Base-by-base conservation (phyloP, 1,139 yeast species). In the Lodderomyces theae region DNA sequence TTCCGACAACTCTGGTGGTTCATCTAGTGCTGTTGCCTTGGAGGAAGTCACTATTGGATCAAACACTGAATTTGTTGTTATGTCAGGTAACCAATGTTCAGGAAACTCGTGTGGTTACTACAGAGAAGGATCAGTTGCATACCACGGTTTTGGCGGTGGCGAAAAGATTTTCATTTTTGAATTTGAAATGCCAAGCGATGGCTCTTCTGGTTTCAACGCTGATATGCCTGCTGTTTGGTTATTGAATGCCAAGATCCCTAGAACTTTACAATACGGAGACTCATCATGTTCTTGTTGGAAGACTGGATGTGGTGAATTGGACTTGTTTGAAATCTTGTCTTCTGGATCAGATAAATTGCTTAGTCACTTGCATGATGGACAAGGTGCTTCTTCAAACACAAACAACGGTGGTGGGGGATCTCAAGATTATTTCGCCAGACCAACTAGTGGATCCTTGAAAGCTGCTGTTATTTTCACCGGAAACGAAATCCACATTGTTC, bases 311-410 rank as follows among this genome's bases (percentile, higher is more conserved):
- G 92, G 94, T 64, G 92, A 85, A 65, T 81, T 80, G 60, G 94
- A 85, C 66, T 78, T 84, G 57, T 84, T 84, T 58, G 94, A 84
- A 69, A 78, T 87, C 53, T 76, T 87, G 59, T 61, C 69, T 32
- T 55, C 86, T 26, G 96, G 96, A 51, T 81, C 87, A 49, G 66
- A 72, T 58, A 80, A 81, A 59, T 72, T 90, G 63, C 84, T 86
- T 56, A 71, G 87, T 47, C 95, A 90, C 60, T 69, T 92, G 56
- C 98, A 92, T 70, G 80, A 79, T 58, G 88, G 87, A 57, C 96
- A 89, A 74, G 95, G 94, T 56, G 61, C 71, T 49, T 21, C 52
- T 64, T 47, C 80, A 80, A 51, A 52, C 72, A 48, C 66, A 35
- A 52, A 56, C 42, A 52, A 50, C 41, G 84, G 83, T 60, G 96